These are phyloP conservation scores for Botrytis galanthina DNA, from an alignment of 2,329 filamentous ascomycete species.

Conservation along the genomic window DNA sequence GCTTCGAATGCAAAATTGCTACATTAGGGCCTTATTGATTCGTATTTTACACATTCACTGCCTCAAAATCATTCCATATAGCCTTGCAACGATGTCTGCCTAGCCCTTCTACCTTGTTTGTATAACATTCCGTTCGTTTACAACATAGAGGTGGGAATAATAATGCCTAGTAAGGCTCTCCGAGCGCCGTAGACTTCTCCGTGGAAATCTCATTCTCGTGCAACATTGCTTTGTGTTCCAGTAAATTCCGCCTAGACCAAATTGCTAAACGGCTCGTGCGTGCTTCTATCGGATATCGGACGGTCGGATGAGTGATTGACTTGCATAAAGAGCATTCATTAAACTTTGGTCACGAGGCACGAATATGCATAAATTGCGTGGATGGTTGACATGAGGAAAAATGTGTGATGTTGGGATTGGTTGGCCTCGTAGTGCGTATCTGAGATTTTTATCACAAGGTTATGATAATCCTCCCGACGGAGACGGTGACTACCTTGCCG, in stretches of 20 bases:
- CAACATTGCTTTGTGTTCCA: neutral
- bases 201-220: conserved; percentile 3
- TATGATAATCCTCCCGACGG: neutral
- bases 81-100: neutral
- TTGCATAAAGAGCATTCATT: neutral
- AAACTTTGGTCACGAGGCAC: neutral
- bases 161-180: neutral
- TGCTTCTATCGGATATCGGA: neutral
- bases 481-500: neutral
- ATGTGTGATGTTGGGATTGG: neutral
- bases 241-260: neutral
- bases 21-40: conserved; percentile 8
- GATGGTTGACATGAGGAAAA: neutral
- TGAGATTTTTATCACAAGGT: conserved; percentile 1
- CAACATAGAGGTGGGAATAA: neutral
- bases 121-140: neutral
- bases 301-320: neutral
- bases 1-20: conserved; percentile 6
- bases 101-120: neutral
- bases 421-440: neutral
- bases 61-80: neutral
- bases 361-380: neutral
- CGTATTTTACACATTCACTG: conserved; percentile 1
- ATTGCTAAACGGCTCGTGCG: neutral
- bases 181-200: neutral